A percentile compares a stretch with the other conserved stretches of the same genome.
Evolutionary conservation across 805 yeast genomes (phyloP).

Genomic region (Sugiyamaella mastotermitis): DNA sequence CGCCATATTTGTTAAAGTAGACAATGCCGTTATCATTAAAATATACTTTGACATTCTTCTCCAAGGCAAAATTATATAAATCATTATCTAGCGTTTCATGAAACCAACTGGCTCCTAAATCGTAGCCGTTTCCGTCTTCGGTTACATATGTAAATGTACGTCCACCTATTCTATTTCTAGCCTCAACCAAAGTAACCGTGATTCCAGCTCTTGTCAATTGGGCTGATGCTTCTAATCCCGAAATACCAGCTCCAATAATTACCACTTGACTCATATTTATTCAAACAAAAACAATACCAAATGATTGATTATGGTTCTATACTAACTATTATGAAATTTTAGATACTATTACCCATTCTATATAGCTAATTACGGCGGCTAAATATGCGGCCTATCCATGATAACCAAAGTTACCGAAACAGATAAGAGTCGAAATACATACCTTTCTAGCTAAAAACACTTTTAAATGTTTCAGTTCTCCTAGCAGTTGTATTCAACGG

Average conservation of each 20-base stretch:
- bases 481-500: too few species aligned
- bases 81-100: conserved; percentile 72
- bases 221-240: conserved; percentile 70
- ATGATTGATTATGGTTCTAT: too few species aligned
- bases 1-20: conserved; percentile 23
- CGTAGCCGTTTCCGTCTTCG: conserved; percentile 32
- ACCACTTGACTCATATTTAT: conserved; percentile 23
- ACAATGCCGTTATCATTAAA: conserved; percentile 41
- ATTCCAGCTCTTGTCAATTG: conserved; percentile 40
- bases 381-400: conserved; percentile 1
- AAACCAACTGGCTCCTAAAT: conserved; percentile 90
- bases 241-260: conserved; percentile 72
- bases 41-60: conserved; percentile 27
- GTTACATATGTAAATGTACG: conserved; percentile 40
- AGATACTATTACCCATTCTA: too few species aligned
- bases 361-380: too few species aligned
- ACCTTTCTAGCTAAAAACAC: too few species aligned
- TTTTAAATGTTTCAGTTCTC: too few species aligned
- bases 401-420: too few species aligned
- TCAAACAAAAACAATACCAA: too few species aligned
- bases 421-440: too few species aligned
- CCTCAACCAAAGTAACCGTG: conserved; percentile 56
- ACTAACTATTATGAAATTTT: too few species aligned
- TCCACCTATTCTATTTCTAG: conserved; percentile 65
- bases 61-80: conserved; percentile 46